Percentiles rank a stretch among this genome's conserved stretches.
Conservation (phyloP, 2,329 filamentous ascomycete species). For the Diaporthe velutina region DNA sequence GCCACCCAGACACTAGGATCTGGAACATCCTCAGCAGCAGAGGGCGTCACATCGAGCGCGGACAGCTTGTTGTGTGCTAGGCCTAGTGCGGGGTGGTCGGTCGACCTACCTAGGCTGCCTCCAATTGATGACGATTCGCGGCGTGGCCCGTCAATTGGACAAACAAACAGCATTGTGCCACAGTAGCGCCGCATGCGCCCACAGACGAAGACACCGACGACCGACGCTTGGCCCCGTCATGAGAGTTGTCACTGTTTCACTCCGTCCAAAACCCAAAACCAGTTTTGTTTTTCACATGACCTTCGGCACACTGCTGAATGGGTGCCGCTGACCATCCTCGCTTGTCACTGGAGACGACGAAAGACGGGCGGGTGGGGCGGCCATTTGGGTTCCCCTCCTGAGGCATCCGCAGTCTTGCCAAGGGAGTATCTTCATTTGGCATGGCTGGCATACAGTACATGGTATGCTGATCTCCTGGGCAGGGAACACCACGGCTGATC, state of each 20-base stretch:
- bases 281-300: conserved; percentile 12
- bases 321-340: neutral
- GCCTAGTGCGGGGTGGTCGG: neutral
- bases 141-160: conserved; percentile 1
- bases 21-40: neutral
- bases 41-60: neutral
- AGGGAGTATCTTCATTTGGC: conserved; percentile 14
- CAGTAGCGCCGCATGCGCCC: neutral
- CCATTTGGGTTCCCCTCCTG: neutral
- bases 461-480: neutral
- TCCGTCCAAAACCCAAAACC: neutral
- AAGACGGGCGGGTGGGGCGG: neutral
- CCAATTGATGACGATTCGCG: conserved; percentile 5
- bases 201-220: neutral
- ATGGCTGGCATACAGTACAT: neutral
- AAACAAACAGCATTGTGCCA: neutral
- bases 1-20: neutral
- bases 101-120: conserved; percentile 7
- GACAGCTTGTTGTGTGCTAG: neutral
- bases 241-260: conserved; percentile 9
- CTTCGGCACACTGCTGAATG: neutral
- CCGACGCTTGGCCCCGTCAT: neutral
- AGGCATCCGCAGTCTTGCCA: neutral
- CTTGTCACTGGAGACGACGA: neutral
- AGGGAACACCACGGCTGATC: conserved; percentile 4